Base-by-base conservation (phyloP, 2,329 filamentous ascomycete genomes). In the Cryphonectria parasitica region DNA sequence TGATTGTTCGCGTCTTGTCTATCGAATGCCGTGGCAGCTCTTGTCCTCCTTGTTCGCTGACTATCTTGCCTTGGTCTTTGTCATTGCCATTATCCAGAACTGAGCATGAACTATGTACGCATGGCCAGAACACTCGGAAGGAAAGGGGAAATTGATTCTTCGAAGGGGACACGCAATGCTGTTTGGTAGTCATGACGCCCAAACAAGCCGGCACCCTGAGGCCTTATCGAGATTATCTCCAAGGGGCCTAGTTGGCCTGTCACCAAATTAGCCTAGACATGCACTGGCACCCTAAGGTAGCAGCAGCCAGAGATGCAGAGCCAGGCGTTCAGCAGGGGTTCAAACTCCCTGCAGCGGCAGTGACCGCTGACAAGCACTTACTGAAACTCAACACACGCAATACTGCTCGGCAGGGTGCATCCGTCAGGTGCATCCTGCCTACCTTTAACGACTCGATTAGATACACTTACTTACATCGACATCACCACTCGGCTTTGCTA, bases 161-260 rank as follows among this genome's bases (percentile, higher is more conserved):
- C 31, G 11, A 5, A 22, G n/a, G 52, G 58, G 34, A 62, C 31
- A 62, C n/a, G 19, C 60, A 41, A 25, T 7, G 60, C 45, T 22
- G 34, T 31, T 61, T 61, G 31, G 58, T 22, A 62, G 43, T n/a
- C 62, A 43, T 52, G 63, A 65, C 36, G 43, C 63, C 22, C 28
- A 65, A 36, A 66, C 54, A 28, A 8, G 52, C 25, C 63, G 31
- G 52, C 49, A 34, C 64, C 22, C 63, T 56, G 43, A 28, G 7
- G 64, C 45, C 64, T 66, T 66, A 66, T 66, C 64, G 64, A 66
- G 64, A 56, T 66, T 66, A 39, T 43, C 64, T 34, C 64, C 31
- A 45, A 41, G 31, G 5, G 34, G 64, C 43, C 25, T 66, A 66
- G 64, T 8, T 39, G 34, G 13, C 49, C 45, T 56, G 64, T 66